Evolutionary conservation across 345 rosid species (phyloP), one percentile per base, ranked within the genome.

Genomic region (Cardamine chenopodiifolia): DNA sequence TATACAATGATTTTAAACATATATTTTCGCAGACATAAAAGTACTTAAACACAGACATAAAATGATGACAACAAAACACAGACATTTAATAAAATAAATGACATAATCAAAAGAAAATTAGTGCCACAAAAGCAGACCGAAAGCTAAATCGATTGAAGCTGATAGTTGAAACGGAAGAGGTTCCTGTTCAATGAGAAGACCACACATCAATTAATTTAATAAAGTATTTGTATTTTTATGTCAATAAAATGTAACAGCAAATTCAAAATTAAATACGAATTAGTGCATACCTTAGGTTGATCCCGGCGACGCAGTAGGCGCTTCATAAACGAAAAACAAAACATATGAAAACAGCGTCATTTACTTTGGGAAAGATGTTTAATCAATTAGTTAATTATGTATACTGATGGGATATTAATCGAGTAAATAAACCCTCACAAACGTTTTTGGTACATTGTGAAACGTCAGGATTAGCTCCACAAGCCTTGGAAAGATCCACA

Each of bases 401-500:
- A n/a, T n/a, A 56, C 7, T 4, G 35, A 29, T 29, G 1, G 29
- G 11, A 20, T n/a, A 19, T 8, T 5, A 57, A 45, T 10, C 25
- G 8, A 58, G 34, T 14, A n/a, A 59, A 1, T 0, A 37, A 35
- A 12, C 5, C 68, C 79, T 68, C 57, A 76, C 74, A 8, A 62
- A 32, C 65, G 28, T 2, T 7, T 55, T 70, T 58, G 37, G 73
- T 42, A 79, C 96, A 90, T 10, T 56, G 48, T 22, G 90, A 78
- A 0, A 70, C 4, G 39, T 90, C 83, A 20, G 61, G 54, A 0
- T 81, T n/a, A 8, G 67, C 66, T n/a, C 86, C 90, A 28, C 96
- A 88, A 0, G 85, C 68, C 37, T 78, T 80, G 6, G 90, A 81
- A 49, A 90, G 83, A 5, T 66, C 77, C 20, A 87, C 44, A 28